Evolutionary conservation across 148 eudicot species (phyloP).

Genomic region (Rhododendron molle): DNA sequence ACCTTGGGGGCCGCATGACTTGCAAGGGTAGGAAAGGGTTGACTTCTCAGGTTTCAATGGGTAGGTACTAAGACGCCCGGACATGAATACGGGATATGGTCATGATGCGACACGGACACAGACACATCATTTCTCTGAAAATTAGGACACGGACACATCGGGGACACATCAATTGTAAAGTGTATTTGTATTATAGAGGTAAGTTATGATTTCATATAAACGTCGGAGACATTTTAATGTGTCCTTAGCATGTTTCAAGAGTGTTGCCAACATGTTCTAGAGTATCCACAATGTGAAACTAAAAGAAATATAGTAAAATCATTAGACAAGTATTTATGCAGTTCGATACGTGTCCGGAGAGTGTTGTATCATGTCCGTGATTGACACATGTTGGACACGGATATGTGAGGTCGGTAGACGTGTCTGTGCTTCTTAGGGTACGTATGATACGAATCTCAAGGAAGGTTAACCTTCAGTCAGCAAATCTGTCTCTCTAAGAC

Average conservation of each 20-base stretch:
- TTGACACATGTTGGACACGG: background rate
- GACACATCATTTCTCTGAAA: background rate
- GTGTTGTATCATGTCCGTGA: background rate
- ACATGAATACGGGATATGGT: background rate
- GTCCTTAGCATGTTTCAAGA: background rate
- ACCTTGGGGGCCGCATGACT: background rate
- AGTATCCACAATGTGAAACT: no score
- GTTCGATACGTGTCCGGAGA: background rate
- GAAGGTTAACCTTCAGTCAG: background rate
- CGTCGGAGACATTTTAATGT: background rate
- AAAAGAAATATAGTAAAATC: no score
- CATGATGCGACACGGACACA: no score
- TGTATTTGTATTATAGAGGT: background rate
- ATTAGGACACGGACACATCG: background rate
- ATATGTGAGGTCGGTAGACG: no score
- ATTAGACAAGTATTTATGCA: background rate
- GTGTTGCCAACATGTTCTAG: background rate
- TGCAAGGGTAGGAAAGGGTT: background rate
- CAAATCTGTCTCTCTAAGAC: background rate
- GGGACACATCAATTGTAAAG: background rate
- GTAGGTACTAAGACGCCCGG: background rate
- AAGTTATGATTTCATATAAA: background rate
- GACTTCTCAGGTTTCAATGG: background rate
- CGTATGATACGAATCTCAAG: background rate
- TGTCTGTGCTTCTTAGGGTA: background rate